Evolutionary conservation across 768 basidiomycete genomes (phyloP), one percentile per base, ranked within the genome.

Genomic region (Tulasnella calospora): DNA sequence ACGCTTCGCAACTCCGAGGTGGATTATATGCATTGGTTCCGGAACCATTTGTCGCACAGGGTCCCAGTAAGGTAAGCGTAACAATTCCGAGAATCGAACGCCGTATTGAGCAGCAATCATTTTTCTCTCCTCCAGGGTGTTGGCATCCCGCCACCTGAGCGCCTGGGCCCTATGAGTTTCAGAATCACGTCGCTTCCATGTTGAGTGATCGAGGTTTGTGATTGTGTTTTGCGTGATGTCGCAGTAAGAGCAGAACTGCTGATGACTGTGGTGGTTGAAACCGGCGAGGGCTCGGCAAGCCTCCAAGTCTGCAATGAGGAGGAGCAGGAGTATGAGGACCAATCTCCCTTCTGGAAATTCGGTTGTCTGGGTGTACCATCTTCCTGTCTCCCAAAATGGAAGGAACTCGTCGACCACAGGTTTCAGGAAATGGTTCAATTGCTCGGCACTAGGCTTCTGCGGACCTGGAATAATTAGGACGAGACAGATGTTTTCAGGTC

Each of bases 11-110:
- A 83, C 69, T 8, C 85, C 84, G 0, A 87, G 83, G 51, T 84
- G 83, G 0, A 87, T 81, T 23, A 82, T 83, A 79, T 88, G 87
- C 86, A 87, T 87, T 7, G 27, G 3, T 4, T 76, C 61, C 8
- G 51, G 51, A 30, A 61, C 61, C 4, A 27, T 35, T 12, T 15
- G 7, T 8, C n/a, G 13, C 3, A 38, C 23, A 9, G 51, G 74
- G 23, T 33, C 15, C 4, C 4, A 76, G 44, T 76, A 76, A 13
- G 40, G 17, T 7, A 41, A 13, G 5, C 40, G 51, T 5, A 75
- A 12, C 9, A 75, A 51, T 6, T 9, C 8, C 13, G 74, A 72
- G 57, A 9, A 75, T 5, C 5, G 19, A 19, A 76, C 55, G 33
- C 61, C 74, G 4, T 6, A 7, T 5, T 7, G 6, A 21, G 7